Evolutionary conservation across 2,329 filamentous ascomycete genomes (phyloP), one percentile per base, ranked within the genome.

Genomic region (Cephalotrichum gorgonifer): DNA sequence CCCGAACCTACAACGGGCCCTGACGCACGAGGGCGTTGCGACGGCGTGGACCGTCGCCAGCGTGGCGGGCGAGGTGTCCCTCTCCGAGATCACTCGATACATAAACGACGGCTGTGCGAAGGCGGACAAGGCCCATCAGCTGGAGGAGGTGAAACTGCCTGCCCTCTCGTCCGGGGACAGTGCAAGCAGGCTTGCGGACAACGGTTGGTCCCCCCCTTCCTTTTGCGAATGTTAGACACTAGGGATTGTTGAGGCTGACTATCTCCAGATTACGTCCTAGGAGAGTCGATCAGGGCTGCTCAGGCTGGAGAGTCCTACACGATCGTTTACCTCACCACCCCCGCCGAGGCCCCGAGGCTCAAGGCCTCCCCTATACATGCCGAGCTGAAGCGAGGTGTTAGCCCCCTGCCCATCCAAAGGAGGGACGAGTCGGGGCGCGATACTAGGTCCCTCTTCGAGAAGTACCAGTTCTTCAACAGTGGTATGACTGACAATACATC

Each of bases 381-480:
- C 62, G 86, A 91, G 54, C 67, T 93, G 54, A 93, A 87, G 76
- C 79, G 88, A 55, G 66, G 69, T 48, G 52, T 68, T 7, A 58
- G 65, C 20, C 55, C 56, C 22, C 50, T 54, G n/a, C 48, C 53
- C n/a, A 44, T 54, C 22, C 54, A 54, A 54, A 68, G 64, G 49
- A 65, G 66, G 17, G 60, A 62, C 15, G 72, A 54, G 48, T 69
- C 63, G 6, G 63, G 59, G 6, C 57, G 59, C 47, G 59, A 74
- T 50, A 72, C 65, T 31, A 64, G 74, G 27, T 73, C 79, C 4
- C 67, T 95, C 41, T 97, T 98, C 59, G 86, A 94, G 67, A 89
- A 86, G 65, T 98, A 98, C 65, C 86, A 95, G 63, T 97, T 90
- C 70, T 85, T 98, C 57, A 91, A 85, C 11, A 88, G 89, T 59